These are phyloP conservation scores for Fusarium zealandicum DNA, from an alignment of 2,329 filamentous ascomycete genomes.

Conservation along the genomic window DNA sequence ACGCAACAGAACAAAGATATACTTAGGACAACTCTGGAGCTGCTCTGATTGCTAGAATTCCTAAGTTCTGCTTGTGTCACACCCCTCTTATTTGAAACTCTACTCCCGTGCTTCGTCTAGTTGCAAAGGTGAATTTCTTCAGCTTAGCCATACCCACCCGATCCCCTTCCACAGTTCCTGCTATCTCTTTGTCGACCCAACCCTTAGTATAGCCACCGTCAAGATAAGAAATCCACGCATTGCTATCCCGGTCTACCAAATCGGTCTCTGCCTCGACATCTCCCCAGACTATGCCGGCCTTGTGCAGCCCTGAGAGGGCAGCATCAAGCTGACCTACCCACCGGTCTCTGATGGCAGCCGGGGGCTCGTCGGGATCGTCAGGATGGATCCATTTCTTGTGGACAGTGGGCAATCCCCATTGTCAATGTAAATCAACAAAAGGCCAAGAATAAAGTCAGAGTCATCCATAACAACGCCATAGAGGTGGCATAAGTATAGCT, in stretches of 20 bases:
- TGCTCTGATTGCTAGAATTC: no score
- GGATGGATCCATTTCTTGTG: conserved; percentile 1
- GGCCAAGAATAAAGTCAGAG: conserved; percentile 15
- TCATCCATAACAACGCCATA: conserved; percentile 32
- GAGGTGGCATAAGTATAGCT: conserved; percentile 25
- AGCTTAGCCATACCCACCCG: not conserved
- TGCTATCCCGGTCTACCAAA: not conserved
- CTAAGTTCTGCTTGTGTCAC: no score
- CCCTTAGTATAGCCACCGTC: not conserved
- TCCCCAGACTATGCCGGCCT: conserved; percentile 1
- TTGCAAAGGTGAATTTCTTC: not conserved
- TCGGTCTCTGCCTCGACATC: conserved; percentile 1
- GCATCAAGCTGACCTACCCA: conserved; percentile 22
- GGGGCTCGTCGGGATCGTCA: conserved; percentile 8
- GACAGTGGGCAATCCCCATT: not conserved
- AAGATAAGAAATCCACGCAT: conserved; percentile 3
- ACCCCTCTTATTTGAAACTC: no score
- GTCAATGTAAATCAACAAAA: conserved; percentile 24
- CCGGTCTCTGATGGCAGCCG: conserved; percentile 9
- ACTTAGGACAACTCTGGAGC: no score
- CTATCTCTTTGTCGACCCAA: not conserved
- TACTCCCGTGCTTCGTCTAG: no score
- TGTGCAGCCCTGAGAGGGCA: not conserved
- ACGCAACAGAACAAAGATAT: no score
- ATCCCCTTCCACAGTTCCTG: not conserved